Evolutionary conservation across 2,329 filamentous ascomycete species (phyloP).

Genomic region (Ceratocystis papillata): DNA sequence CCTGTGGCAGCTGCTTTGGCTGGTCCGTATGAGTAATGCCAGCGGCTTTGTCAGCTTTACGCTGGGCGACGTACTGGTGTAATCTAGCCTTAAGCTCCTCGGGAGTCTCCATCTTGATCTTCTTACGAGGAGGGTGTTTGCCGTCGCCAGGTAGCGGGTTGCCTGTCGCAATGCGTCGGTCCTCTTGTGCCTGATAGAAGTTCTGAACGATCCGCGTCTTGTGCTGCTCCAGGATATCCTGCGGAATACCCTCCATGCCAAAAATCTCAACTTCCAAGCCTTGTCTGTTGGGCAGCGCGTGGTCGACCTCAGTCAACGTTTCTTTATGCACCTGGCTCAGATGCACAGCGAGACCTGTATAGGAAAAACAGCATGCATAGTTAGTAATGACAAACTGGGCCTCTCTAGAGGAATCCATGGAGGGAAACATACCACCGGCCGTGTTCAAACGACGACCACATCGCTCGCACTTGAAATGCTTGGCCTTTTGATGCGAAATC

Average conservation of each 20-base stretch:
- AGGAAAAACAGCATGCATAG: not conserved
- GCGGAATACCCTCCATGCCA: slow-evolving; percentile 92
- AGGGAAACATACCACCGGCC: slow-evolving; percentile 61
- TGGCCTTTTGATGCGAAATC: slow-evolving; percentile 96
- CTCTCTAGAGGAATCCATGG: not conserved
- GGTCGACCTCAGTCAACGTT: slow-evolving; percentile 74
- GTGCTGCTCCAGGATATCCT: slow-evolving; percentile 71
- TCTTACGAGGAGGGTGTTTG: slow-evolving; percentile 56
- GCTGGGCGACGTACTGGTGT: slow-evolving; percentile 62
- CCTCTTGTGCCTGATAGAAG: slow-evolving; percentile 76
- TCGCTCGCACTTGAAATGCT: slow-evolving; percentile 95
- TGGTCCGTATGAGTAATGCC: slow-evolving; percentile 25
- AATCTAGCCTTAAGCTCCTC: slow-evolving; percentile 72
- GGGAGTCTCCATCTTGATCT: slow-evolving; percentile 60
- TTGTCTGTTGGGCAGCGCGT: slow-evolving; percentile 76
- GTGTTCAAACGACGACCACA: slow-evolving; percentile 85
- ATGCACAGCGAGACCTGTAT: slow-evolving; percentile 76
- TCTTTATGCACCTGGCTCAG: slow-evolving; percentile 99
- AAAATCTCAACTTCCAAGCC: slow-evolving; percentile 92
- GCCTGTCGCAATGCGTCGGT: slow-evolving; percentile 69
- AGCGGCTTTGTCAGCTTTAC: slow-evolving; percentile 48
- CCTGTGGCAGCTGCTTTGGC: not conserved
- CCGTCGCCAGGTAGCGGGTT: slow-evolving; percentile 63
- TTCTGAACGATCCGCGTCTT: slow-evolving; percentile 75
- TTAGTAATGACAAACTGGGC: not conserved